phyloP scores from a whole-genome alignment of 192 early-diverging fungal genomes.

The Ambispora gerdemannii region DNA sequence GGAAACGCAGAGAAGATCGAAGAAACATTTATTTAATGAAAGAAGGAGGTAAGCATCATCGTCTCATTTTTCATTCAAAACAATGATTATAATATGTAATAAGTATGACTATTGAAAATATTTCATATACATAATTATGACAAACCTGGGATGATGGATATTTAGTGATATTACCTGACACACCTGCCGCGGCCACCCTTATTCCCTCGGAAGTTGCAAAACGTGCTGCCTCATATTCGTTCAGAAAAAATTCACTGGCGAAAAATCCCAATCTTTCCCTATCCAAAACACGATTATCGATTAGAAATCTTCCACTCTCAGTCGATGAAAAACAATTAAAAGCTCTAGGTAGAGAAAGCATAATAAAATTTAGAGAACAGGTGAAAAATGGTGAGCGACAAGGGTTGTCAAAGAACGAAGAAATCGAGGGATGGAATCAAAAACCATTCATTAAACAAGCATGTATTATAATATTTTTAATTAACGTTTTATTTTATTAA shows the following conservation, averaged over 20 bases:
- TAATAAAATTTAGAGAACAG: slow-evolving; percentile 75
- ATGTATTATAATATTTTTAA: not conserved
- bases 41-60: slow-evolving; percentile 57
- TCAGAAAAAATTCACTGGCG: slow-evolving; percentile 75
- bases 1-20: slow-evolving; percentile 69
- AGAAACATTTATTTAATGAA: slow-evolving; percentile 87
- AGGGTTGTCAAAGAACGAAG: slow-evolving; percentile 58
- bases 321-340: slow-evolving; percentile 73
- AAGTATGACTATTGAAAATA: too few relatives aligned
- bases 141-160: too few relatives aligned
- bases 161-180: slow-evolving; percentile 77
- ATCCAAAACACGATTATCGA: slow-evolving; percentile 82
- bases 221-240: slow-evolving; percentile 75
- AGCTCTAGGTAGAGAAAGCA: slow-evolving; percentile 53
- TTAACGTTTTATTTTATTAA: not conserved
- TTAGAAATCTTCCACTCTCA: slow-evolving; percentile 76
- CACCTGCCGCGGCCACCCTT: slow-evolving; percentile 70
- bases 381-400: slow-evolving; percentile 57
- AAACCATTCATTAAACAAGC: slow-evolving; percentile 63
- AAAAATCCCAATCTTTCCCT: slow-evolving; percentile 88
- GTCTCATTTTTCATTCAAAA: too few relatives aligned
- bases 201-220: slow-evolving; percentile 74
- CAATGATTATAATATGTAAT: too few relatives aligned
- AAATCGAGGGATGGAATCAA: slow-evolving; percentile 64
- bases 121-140: too few relatives aligned